A percentile compares a stretch with the other conserved stretches of the same genome.
Conservation (phyloP, 2,329 filamentous ascomycete genomes). For the Botrytis tulipae region DNA sequence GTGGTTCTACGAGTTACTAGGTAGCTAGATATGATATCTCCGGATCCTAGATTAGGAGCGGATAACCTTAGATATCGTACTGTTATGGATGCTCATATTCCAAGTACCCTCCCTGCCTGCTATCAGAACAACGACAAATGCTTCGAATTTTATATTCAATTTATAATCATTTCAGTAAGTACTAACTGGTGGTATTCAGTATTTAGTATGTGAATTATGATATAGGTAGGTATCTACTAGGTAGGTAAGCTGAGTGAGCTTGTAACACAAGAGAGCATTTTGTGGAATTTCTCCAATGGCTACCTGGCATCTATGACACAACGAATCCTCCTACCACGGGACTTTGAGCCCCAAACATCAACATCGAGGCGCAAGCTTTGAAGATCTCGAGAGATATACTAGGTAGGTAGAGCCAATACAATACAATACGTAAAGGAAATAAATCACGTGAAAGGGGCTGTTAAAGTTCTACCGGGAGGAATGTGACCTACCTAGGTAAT, state of each 20-base stretch:
- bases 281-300: not conserved
- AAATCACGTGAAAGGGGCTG: conserved; percentile 1
- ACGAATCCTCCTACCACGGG: not conserved
- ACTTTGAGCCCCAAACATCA: not conserved
- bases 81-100: not conserved
- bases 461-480: not conserved
- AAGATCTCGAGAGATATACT: not conserved
- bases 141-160: too few species aligned
- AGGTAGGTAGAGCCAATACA: not conserved
- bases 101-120: too few species aligned
- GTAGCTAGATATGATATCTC: not conserved
- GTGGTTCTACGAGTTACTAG: not conserved
- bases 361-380: not conserved
- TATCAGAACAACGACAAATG: too few species aligned
- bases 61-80: not conserved
- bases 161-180: too few species aligned
- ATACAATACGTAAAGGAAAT: not conserved
- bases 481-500: not conserved
- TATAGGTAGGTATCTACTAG: not conserved
- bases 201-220: too few species aligned
- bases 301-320: not conserved
- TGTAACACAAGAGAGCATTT: not conserved
- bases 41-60: not conserved
- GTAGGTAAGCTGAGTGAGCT: conserved; percentile 8
- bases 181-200: too few species aligned